phyloP scores from a whole-genome alignment of 2,329 filamentous ascomycete genomes.

The Phialocephala subalpina region DNA sequence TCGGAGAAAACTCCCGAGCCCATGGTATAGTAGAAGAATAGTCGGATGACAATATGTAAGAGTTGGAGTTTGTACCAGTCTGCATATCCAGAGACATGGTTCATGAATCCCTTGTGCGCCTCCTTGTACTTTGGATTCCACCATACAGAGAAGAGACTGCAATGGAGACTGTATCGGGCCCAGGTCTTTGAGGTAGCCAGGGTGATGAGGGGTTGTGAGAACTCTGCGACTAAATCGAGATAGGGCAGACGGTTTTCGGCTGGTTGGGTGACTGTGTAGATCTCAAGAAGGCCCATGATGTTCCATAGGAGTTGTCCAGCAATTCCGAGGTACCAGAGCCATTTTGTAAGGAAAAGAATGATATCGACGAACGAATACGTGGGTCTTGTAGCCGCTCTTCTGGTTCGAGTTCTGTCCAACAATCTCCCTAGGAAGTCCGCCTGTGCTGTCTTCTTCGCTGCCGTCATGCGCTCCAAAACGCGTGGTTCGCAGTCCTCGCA shows the following conservation, averaged over 20 bases:
- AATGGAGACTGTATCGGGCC: constrained; percentile 54
- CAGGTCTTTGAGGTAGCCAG: constrained; percentile 19
- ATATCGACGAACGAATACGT: constrained; percentile 20
- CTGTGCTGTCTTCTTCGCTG: constrained; percentile 77
- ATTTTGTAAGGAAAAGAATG: constrained; percentile 29
- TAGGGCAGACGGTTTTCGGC: background rate
- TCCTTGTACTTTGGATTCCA: constrained; percentile 75
- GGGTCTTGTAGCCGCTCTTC: constrained; percentile 43
- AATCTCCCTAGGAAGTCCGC: constrained; percentile 48
- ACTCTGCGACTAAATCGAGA: background rate
- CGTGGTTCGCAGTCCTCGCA: constrained; percentile 81
- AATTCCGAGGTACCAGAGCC: constrained; percentile 39
- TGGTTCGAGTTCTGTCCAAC: constrained; percentile 69
- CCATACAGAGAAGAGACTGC: constrained; percentile 63
- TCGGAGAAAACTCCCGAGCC: constrained; percentile 32
- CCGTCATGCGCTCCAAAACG: constrained; percentile 73
- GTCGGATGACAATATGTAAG: constrained; percentile 63
- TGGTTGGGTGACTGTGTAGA: background rate
- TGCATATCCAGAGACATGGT: constrained; percentile 65
- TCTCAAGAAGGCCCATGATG: constrained; percentile 24
- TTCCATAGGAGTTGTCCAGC: constrained; percentile 40
- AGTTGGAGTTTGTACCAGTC: constrained; percentile 74
- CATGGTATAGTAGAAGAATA: constrained; percentile 50
- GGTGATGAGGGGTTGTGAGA: background rate
- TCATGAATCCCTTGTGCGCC: constrained; percentile 65